phyloP scores from a whole-genome alignment of 75 land plant genomes.

The Selaginella tamariscina region DNA sequence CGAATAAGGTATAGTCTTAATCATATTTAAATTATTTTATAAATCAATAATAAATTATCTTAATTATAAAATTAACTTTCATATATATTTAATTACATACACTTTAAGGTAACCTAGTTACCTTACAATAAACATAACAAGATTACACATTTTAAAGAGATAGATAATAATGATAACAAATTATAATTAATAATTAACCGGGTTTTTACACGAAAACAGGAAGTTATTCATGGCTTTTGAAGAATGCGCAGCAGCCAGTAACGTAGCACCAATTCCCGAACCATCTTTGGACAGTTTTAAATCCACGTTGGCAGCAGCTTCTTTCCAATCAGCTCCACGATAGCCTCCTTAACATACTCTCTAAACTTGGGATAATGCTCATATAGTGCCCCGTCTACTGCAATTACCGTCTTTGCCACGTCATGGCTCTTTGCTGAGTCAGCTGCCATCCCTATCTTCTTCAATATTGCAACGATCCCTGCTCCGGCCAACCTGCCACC shows the following conservation, averaged over 20 bases:
- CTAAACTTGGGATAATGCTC: conserved; percentile 64
- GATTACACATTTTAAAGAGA: no score
- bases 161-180: no score
- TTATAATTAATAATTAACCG: no score
- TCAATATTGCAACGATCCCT: conserved; percentile 65
- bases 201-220: no score
- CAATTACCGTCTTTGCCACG: conserved; percentile 56
- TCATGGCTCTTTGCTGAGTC: conserved; percentile 24
- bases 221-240: no score
- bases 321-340: conserved; percentile 52
- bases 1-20: no score
- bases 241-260: conserved; percentile 73
- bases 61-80: no score
- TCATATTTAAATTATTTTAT: no score
- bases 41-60: no score
- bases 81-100: no score
- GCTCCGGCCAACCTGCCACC: conserved; percentile 70
- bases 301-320: conserved; percentile 38
- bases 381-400: conserved; percentile 73
- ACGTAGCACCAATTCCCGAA: conserved; percentile 78
- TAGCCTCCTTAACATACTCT: conserved; percentile 44
- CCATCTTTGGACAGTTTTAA: conserved; percentile 69
- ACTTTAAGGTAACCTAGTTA: no score
- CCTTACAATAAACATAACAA: no score
- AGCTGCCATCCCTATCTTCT: conserved; percentile 62